Conservation (phyloP, 805 yeast species). For the Candida arabinofermentans region DNA sequence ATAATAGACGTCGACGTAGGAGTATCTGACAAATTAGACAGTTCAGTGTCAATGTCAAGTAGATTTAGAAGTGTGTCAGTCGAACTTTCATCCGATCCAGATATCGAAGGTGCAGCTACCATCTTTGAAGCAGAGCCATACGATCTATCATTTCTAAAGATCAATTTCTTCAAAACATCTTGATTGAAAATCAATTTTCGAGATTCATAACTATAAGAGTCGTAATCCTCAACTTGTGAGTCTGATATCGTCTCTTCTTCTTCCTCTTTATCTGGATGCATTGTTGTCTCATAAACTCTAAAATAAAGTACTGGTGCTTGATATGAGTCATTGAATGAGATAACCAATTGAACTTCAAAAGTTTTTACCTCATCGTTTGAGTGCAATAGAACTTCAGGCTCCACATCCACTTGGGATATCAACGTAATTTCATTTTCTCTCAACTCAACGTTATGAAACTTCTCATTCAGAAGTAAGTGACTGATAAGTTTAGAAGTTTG, state of each 20-base stretch:
- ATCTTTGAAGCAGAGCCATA: neutral
- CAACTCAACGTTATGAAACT: neutral
- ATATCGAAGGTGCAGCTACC: too few relatives aligned
- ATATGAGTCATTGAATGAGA: conserved; percentile 10
- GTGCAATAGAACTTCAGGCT: too few relatives aligned
- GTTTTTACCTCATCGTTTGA: neutral
- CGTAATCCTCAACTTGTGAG: neutral
- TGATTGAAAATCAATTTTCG: conserved; percentile 11
- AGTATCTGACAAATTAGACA: neutral
- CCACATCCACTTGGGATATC: neutral
- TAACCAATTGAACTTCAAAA: conserved; percentile 5
- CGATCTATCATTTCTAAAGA: neutral
- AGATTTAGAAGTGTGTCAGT: too few relatives aligned
- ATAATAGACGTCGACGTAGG: too few relatives aligned
- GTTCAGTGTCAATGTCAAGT: neutral
- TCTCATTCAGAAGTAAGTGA: neutral
- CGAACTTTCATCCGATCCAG: too few relatives aligned
- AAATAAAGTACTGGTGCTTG: conserved; percentile 16
- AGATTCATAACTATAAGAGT: conserved; percentile 4
- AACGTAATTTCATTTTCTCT: neutral
- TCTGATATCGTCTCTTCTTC: neutral
- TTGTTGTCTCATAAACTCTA: conserved; percentile 5
- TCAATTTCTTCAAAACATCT: neutral
- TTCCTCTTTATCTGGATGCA: neutral
- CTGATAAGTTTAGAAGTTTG: neutral